Evolutionary conservation across 2,329 filamentous ascomycete genomes (phyloP), one percentile per base, ranked within the genome.

Genomic region (Coniochaeta ligniaria): DNA sequence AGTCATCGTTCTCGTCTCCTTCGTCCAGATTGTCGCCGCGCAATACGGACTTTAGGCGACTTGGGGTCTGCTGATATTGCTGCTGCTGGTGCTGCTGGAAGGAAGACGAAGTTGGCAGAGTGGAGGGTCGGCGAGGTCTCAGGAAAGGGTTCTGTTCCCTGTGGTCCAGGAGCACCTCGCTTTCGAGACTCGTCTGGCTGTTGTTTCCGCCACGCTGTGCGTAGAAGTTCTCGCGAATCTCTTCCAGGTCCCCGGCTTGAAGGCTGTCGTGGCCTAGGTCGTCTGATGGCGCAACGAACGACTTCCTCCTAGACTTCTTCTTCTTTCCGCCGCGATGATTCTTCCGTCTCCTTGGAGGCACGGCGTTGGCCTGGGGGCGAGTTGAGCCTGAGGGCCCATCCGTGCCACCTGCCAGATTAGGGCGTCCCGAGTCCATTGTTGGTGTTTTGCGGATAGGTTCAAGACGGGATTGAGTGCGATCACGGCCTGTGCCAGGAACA

Each of bases 161-260:
- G 74, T 98, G 94, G 74, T 98, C 94, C 20, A 98, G 78, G 66
- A 98, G 77, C 8, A 85, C 88, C 71, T 96, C 89, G 72, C 92
- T 97, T 66, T 97, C 94, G 64, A 98, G 78, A 73, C 94, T 98
- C 0, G 90, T 92, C 67, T 83, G 87, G 76, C 94, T 98, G 64
- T 87, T 71, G 70, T 90, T 91, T 52, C 77, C 74, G 8, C 78
- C 70, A 58, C 77, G 74, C 61, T 81, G 71, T 65, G 77, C 72
- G 69, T 84, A 84, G 70, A 85, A 80, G 54, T 74, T 76, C 62
- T 77, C 71, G 61, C 73, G 47, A 22, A 28, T 66, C 52, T 71
- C 71, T 50, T 69, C 68, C 7, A 67, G 62, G 11, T 63, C 66
- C 59, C 77, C 75, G 20, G 73, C 72, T 59, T 78, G 73, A 58